Evolutionary conservation across 208 protist genomes (phyloP), one percentile per base, ranked within the genome.

Genomic region (Zelonia costaricensis): DNA sequence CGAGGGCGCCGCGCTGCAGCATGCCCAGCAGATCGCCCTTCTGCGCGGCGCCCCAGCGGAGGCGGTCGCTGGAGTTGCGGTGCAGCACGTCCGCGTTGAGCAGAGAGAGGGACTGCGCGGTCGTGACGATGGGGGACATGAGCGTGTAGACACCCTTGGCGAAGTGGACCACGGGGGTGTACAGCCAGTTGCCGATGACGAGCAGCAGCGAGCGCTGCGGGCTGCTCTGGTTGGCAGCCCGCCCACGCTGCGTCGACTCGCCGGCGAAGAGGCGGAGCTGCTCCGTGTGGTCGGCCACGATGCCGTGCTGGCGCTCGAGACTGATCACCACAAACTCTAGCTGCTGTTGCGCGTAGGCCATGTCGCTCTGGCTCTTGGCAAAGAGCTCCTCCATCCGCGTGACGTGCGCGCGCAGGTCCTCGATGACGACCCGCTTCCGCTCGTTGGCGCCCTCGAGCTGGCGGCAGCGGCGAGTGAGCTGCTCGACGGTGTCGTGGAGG

Each of bases 231-330:
- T 22, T 39, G 4, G 52, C 54, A 1, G 31, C 35, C 3, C 64
- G 60, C 47, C 76, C 67, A 18, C 74, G 78, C 40, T 69, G 74
- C n/a, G 58, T 78, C 1, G 82, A 82, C 59, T 93, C 86, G n/a
- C 74, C 77, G 13, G 77, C 89, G 53, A 93, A 93, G 30, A 93
- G 73, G 12, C 86, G 83, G 28, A 95, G 76, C 69, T 92, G 85
- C 64, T 95, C 89, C 5, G 83, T 92, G 70, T 95, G 89, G 51
- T 91, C 84, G 8, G 89, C 73, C 1, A 95, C 80, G 42, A 93
- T 86, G 35, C 86, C 86, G 56, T 79, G 84, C 57, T 91, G 79
- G 1, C 71, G 53, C 54, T 92, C 85, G 9, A 92, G 48, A 60
- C 76, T 83, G 54, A 89, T 79, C 7, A 93, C 80, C 20, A 92